These are phyloP conservation scores for Gentiana straminea DNA, from an alignment of 257 asterid species.

Conservation along the genomic window DNA sequence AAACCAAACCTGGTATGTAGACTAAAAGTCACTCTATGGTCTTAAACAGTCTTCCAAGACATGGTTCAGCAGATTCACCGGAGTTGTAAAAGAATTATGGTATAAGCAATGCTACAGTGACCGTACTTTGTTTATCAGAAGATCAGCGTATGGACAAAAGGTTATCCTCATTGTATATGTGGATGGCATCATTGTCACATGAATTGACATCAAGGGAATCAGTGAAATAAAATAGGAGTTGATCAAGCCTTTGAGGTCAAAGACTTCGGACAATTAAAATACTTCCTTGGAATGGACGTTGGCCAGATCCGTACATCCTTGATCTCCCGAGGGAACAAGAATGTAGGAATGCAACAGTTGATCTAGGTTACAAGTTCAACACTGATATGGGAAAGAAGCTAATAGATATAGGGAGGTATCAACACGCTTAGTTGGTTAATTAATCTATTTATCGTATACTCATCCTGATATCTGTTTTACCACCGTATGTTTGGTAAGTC, in stretches of 20 bases:
- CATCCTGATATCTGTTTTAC: neutral
- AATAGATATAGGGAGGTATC: neutral
- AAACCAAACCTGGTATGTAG: neutral
- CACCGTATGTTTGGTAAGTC: neutral
- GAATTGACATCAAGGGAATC: neutral
- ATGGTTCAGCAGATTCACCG: slow-evolving; percentile 2
- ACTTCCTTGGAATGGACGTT: slow-evolving; percentile 6
- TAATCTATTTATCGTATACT: neutral
- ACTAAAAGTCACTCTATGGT: slow-evolving; percentile 6
- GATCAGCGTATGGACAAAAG: neutral
- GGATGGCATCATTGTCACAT: neutral
- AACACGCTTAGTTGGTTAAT: neutral
- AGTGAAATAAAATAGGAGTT: neutral
- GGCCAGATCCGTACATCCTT: slow-evolving; percentile 1
- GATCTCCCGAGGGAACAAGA: neutral
- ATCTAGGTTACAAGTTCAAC: neutral
- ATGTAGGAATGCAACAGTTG: neutral
- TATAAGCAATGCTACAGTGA: neutral
- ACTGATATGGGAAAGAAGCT: neutral
- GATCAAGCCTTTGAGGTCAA: neutral
- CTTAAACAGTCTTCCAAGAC: neutral
- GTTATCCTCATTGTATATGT: neutral
- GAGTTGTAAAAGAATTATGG: neutral
- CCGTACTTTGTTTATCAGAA: slow-evolving; percentile 1
- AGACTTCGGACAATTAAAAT: too few species aligned